Evolutionary conservation across 169 alveolate genomes (phyloP).

Genomic region (Babesia gibsoni): DNA sequence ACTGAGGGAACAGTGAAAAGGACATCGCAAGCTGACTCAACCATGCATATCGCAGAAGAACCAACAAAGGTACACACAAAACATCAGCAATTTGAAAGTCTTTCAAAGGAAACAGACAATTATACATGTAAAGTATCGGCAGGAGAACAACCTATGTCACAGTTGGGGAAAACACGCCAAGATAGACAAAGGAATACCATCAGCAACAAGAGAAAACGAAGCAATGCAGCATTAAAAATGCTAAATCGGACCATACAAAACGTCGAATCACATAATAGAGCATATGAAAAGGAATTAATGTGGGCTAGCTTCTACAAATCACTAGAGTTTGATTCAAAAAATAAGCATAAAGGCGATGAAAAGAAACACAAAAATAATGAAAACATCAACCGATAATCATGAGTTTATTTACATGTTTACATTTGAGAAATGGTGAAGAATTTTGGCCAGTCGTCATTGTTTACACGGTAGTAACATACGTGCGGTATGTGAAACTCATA

Average conservation of each 20-base stretch:
- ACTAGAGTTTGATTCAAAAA: background rate
- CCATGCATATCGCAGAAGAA: no score
- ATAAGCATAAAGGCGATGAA: background rate
- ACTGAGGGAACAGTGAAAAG: no score
- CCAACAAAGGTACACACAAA: no score
- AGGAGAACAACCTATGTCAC: no score
- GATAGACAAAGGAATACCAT: no score
- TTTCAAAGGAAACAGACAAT: no score
- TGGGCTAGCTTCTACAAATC: conserved; percentile 2
- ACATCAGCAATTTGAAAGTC: no score
- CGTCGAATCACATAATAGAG: conserved; percentile 7
- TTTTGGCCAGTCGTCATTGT: conserved; percentile 63
- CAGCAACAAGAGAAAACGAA: background rate
- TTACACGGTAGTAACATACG: conserved; percentile 58
- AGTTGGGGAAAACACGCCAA: no score
- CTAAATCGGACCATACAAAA: background rate
- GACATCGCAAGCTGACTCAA: no score
- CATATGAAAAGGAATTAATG: conserved; percentile 7
- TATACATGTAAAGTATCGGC: no score
- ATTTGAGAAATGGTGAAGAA: conserved; percentile 42
- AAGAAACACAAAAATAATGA: background rate
- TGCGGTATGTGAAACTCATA: conserved; percentile 40
- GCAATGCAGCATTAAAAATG: background rate
- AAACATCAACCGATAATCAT: background rate
- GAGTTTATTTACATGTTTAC: background rate